phyloP scores from a whole-genome alignment of 2,329 filamentous ascomycete species.

The Blastomyces emzantsi region DNA sequence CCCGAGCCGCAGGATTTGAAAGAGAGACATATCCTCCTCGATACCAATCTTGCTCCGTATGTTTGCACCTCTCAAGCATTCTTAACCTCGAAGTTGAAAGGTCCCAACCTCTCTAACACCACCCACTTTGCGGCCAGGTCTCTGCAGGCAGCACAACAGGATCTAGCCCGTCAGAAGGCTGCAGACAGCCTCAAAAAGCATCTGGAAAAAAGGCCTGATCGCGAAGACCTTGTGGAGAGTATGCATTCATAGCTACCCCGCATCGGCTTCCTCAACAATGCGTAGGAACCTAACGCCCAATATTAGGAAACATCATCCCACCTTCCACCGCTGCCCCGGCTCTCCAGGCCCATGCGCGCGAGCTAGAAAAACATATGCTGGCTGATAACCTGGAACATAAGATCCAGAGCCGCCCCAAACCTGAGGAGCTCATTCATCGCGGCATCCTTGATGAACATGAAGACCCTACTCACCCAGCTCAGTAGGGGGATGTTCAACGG shows the following conservation, averaged over 20 bases:
- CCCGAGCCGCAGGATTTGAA: conserved; percentile 58
- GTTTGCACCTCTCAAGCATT: conserved; percentile 18
- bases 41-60: conserved; percentile 59
- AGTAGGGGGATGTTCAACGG: background rate
- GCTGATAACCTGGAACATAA: conserved; percentile 81
- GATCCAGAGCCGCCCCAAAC: conserved; percentile 65
- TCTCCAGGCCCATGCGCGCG: conserved; percentile 69
- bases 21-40: conserved; percentile 58
- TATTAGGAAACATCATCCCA: conserved; percentile 76
- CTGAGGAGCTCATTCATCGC: conserved; percentile 66
- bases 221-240: conserved; percentile 73
- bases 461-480: conserved; percentile 29
- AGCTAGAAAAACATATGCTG: conserved; percentile 82
- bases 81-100: background rate
- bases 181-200: conserved; percentile 57
- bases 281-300: background rate
- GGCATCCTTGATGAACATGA: conserved; percentile 66
- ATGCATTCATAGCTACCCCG: conserved; percentile 27
- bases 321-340: conserved; percentile 67
- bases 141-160: conserved; percentile 52
- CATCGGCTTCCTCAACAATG: conserved; percentile 9
- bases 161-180: conserved; percentile 56
- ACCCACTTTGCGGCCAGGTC: background rate
- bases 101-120: background rate
- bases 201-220: conserved; percentile 55